Evolutionary conservation across 495 filamentous ascomycete species (phyloP), one percentile per base, ranked within the genome.

Genomic region (Amniculicola lignicola): DNA sequence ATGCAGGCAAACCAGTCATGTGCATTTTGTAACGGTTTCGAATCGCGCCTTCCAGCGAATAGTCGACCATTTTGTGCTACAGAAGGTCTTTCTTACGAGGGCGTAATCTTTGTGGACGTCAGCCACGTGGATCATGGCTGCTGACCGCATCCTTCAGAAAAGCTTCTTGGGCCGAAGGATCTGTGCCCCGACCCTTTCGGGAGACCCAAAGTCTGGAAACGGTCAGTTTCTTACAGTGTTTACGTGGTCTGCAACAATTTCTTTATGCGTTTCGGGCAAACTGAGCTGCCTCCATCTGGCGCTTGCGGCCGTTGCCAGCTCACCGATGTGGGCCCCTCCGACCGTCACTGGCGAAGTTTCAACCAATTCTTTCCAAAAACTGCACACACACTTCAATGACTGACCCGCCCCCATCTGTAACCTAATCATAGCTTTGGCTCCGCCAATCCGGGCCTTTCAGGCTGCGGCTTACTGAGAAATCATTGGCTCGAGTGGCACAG

Each of bases 121-220:
- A 16, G 46, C 54, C 44, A 57, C 54, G 54, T 57, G 54, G 54
- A 51, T 57, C 44, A 50, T 42, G 45, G 54, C 54, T 50, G 54
- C 54, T 57, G 54, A 57, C 44, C 12, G 44, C 42, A 9, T 36
- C 44, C 45, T 37, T 56, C 21, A 44, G n/a, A 18, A 44, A 57
- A 42, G 31, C 38, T 51, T 51, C 37, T 49, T 36, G 46, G 31
- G 37, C 37, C 6, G 54, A 51, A 50, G 54, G 54, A 57, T 57
- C 18, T 33, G 11, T 21, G 46, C 37, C 18, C 35, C n/a, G 46
- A 23, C 27, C 54, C 36, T 35, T 14, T 28, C 2, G 4, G 28
- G 11, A 14, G 3, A 9, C n/a, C 2, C 25, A n/a, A 31, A 48
- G 41, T 25, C 35, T 29, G 31, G 35, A 35, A 38, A 5, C 27